Percentiles rank a stretch among this genome's conserved stretches.
Evolutionary conservation across 805 yeast genomes (phyloP).

Genomic region (Myxozyma vanderwaltii): DNA sequence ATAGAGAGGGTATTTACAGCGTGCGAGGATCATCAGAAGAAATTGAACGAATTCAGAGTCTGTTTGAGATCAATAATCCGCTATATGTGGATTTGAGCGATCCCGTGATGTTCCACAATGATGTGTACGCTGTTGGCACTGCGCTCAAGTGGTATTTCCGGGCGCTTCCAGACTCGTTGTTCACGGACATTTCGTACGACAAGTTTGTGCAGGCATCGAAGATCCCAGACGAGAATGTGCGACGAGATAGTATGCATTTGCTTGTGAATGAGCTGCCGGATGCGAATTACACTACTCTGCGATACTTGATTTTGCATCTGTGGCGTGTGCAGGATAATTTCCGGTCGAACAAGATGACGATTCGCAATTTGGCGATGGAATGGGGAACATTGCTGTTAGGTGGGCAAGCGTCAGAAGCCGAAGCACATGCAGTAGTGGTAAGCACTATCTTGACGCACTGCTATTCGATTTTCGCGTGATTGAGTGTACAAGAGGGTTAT

Average conservation of each 20-base stretch:
- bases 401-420: conserved; percentile 66
- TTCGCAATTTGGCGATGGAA: conserved; percentile 78
- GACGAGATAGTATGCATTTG: conserved; percentile 78
- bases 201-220: conserved; percentile 70
- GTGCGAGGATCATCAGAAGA: conserved; percentile 77
- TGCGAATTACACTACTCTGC: conserved; percentile 88
- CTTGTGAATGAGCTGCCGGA: conserved; percentile 89
- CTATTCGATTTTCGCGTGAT: conserved; percentile 3
- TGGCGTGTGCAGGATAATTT: conserved; percentile 68
- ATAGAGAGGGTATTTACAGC: conserved; percentile 87
- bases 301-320: conserved; percentile 83
- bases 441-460: conserved; percentile 53
- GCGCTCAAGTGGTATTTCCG: conserved; percentile 81
- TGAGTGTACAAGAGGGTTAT: neutral
- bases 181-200: conserved; percentile 63
- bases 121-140: conserved; percentile 85
- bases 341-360: conserved; percentile 74
- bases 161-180: conserved; percentile 81
- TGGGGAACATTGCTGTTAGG: conserved; percentile 93
- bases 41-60: conserved; percentile 68
- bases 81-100: conserved; percentile 66
- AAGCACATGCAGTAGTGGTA: conserved; percentile 72
- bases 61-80: conserved; percentile 48
- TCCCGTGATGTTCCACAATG: conserved; percentile 66
- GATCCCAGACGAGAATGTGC: conserved; percentile 60